These are phyloP conservation scores for Eucalyptus tenuipes DNA, from an alignment of 345 rosid genomes.

Conservation along the genomic window DNA sequence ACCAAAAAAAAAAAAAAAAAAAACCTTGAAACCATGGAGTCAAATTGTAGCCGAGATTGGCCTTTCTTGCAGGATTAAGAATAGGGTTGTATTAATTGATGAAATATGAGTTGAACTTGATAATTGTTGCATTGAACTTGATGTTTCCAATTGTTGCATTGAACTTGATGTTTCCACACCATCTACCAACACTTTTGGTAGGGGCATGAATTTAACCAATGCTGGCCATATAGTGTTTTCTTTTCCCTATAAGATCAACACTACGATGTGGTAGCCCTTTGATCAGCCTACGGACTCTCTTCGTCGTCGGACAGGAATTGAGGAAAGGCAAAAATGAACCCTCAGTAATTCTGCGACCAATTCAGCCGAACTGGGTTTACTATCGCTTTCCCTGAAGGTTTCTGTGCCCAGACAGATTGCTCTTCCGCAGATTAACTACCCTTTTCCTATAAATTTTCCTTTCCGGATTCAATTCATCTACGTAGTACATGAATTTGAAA, in stretches of 20 bases:
- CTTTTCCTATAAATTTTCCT: not conserved
- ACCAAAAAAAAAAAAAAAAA: no score
- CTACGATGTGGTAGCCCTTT: not conserved
- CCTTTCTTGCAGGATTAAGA: no score
- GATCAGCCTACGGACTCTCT: not conserved
- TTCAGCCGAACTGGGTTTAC: not conserved
- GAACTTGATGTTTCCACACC: no score
- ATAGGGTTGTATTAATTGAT: not conserved
- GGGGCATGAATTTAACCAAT: not conserved
- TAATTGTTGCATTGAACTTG: no score
- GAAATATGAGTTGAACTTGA: not conserved
- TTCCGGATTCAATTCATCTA: not conserved
- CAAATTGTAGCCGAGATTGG: not conserved
- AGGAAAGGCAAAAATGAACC: not conserved
- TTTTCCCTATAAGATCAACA: not conserved
- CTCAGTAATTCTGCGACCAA: not conserved
- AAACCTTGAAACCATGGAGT: no score
- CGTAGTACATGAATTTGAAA: not conserved
- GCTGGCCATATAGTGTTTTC: not conserved
- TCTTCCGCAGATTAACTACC: not conserved
- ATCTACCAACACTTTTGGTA: no score
- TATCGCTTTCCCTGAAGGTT: conserved; percentile 1
- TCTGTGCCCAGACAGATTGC: not conserved
- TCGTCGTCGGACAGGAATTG: conserved; percentile 5
- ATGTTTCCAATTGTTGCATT: no score